These are phyloP conservation scores for Sindora glabra DNA, from an alignment of 306 rosid species.

Conservation along the genomic window DNA sequence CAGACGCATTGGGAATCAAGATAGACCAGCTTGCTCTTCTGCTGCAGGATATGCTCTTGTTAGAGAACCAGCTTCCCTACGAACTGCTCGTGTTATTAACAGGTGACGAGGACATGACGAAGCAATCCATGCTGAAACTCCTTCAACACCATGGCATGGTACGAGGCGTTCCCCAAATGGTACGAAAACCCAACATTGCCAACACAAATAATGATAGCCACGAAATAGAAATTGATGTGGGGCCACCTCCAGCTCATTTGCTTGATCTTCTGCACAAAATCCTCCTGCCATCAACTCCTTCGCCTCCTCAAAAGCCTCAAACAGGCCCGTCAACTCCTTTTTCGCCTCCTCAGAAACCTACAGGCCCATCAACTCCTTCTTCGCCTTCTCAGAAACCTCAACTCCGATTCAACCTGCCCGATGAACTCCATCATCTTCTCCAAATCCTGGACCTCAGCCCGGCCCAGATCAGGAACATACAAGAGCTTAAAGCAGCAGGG, in stretches of 20 bases:
- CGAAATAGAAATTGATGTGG: too few relatives aligned
- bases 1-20: not conserved
- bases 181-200: too few relatives aligned
- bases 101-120: not conserved
- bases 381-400: too few relatives aligned
- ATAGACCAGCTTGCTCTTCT: slow-evolving; percentile 1
- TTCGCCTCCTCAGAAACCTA: too few relatives aligned
- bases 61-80: slow-evolving; percentile 16
- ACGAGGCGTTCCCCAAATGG: too few relatives aligned
- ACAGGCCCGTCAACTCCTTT: too few relatives aligned
- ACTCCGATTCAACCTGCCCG: too few relatives aligned
- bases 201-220: not conserved
- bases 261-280: not conserved
- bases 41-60: slow-evolving; percentile 7
- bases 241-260: not conserved
- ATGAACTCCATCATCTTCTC: too few relatives aligned
- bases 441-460: too few relatives aligned
- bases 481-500: not conserved
- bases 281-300: not conserved
- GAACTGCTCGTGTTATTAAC: not conserved
- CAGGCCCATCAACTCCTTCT: too few relatives aligned
- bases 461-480: not conserved
- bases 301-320: too few relatives aligned
- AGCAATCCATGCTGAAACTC: not conserved
- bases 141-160: not conserved